Base-by-base conservation (phyloP, 345 rosid genomes). In the Brassica incana region DNA sequence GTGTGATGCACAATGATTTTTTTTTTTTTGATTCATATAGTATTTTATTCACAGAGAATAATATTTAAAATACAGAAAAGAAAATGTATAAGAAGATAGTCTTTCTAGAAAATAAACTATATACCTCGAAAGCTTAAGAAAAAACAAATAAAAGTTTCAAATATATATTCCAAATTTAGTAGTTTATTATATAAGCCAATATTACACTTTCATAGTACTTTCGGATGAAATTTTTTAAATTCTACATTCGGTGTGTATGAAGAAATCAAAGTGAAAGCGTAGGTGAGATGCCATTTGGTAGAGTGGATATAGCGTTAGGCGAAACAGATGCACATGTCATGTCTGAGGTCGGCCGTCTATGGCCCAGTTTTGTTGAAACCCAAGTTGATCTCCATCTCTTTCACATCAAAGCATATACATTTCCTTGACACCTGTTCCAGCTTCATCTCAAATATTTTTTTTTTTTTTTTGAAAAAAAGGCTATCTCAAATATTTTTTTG, bases 301-400 rank as follows among this genome's bases (percentile, higher is more conserved):
- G 54, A 72, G 45, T 16, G 43, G 23, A 23, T 32, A 10, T 65
- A 77, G 72, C 56, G 69, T 74, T 69, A 25, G 78, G 78, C 50
- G 60, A 68, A 74, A 80, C 79, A 52, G 27, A 69, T 16, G 58
- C 70, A 80, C 75, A 74, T 80, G 83, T 74, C 83, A 79, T 79
- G 82, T 74, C 60, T 74, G 9, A 74, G 67, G 75, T 79, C 75
- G 72, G 79, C 67, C 59, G 20, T 69, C 25, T 9, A 23, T 60
- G 79, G 71, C 36, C 76, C 72, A 8, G 25, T 18, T 74, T 75
- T 70, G 83, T 40, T 75, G 79, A 75, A 80, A 75, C 83, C 79
- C 83, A 80, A 62, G 76, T 75, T 80, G 83, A 80, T 80, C 72
- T 80, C 18, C 14, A 15, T 58, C 54, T 15, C 27, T 48, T 69